Evolutionary conservation across 2,329 filamentous ascomycete genomes (phyloP), one percentile per base, ranked within the genome.

Genomic region (Reticulascus tulasneorum): DNA sequence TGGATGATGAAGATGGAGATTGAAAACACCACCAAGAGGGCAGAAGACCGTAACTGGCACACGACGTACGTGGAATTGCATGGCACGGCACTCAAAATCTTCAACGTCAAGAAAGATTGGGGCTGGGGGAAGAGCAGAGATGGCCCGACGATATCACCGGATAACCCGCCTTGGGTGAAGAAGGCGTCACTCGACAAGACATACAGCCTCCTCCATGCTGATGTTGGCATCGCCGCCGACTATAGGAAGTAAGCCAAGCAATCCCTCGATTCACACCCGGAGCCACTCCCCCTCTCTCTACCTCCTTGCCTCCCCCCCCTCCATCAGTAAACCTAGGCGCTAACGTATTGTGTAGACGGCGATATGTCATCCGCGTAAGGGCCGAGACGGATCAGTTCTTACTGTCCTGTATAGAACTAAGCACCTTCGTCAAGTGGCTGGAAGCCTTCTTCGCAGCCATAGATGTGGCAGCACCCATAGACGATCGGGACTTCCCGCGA

Each of bases 141-240:
- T 29, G 71, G 69, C 2, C 68, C 71, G 4, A 66, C 65, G 13
- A 62, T 73, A 40, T 67, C 62, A 42, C 67, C 68, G 13, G 71
- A 72, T 50, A 67, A 63, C 48, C 75, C 65, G 19, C 66, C 61
- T 25, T 82, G 60, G 64, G 58, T 73, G 27, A 72, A 63, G 46
- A 69, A 62, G 42, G 75, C 75, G 15, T 67, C 67, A 37, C 59
- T 87, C 23, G 64, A 86, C 45, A 76, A 70, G 54, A 75, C 72
- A n/a, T 89, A 86, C 54, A 84, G 79, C 34, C 67, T 89, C 30
- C 74, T 86, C 45, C 81, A 88, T 53, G 84, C 84, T 16, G 84
- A 89, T 57, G 77, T 84, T 16, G 84, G 84, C 9, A 75, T 88
- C 43, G 84, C 85, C 9, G 74, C 78, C 12, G 84, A 89, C 57